These are phyloP conservation scores for Laetiporus sulphureus DNA, from an alignment of 1,284 basidiomycete genomes.

Conservation along the genomic window DNA sequence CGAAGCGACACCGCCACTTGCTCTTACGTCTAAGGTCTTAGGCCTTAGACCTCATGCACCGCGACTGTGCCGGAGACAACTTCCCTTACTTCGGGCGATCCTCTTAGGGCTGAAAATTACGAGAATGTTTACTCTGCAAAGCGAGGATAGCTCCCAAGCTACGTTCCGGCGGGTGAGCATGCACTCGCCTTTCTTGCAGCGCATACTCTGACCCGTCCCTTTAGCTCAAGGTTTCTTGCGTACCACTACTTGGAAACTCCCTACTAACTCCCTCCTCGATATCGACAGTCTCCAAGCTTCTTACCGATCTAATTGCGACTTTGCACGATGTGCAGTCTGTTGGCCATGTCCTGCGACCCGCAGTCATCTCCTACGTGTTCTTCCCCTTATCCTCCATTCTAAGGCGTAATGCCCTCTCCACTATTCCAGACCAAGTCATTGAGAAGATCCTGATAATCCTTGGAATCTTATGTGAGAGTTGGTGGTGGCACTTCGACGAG, in stretches of 20 bases:
- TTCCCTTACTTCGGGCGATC: not conserved
- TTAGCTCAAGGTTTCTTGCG: slow-evolving; percentile 74
- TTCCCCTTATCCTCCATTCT: slow-evolving; percentile 82
- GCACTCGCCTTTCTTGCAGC: no score
- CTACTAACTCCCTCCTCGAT: slow-evolving; percentile 47
- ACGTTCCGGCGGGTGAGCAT: slow-evolving; percentile 31
- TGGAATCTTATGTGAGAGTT: slow-evolving; percentile 51
- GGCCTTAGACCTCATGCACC: no score
- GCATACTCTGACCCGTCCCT: no score
- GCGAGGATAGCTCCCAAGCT: slow-evolving; percentile 13
- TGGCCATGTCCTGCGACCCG: slow-evolving; percentile 38
- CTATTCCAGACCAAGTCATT: slow-evolving; percentile 74
- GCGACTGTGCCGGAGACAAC: no score
- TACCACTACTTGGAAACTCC: slow-evolving; percentile 68
- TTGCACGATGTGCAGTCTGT: slow-evolving; percentile 39
- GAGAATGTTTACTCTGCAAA: slow-evolving; percentile 2
- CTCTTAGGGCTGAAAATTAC: not conserved
- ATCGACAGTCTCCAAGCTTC: slow-evolving; percentile 42
- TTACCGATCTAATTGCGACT: slow-evolving; percentile 44
- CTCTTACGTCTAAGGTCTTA: no score
- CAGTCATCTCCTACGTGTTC: slow-evolving; percentile 80
- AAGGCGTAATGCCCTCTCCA: slow-evolving; percentile 56
- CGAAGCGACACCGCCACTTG: no score
- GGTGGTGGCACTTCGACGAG: slow-evolving; percentile 73
- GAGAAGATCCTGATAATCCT: slow-evolving; percentile 69